A percentile compares a stretch with the other conserved stretches of the same genome.
phyloP scores from a whole-genome alignment of 208 protist genomes.

The Trypanosoma avium region DNA sequence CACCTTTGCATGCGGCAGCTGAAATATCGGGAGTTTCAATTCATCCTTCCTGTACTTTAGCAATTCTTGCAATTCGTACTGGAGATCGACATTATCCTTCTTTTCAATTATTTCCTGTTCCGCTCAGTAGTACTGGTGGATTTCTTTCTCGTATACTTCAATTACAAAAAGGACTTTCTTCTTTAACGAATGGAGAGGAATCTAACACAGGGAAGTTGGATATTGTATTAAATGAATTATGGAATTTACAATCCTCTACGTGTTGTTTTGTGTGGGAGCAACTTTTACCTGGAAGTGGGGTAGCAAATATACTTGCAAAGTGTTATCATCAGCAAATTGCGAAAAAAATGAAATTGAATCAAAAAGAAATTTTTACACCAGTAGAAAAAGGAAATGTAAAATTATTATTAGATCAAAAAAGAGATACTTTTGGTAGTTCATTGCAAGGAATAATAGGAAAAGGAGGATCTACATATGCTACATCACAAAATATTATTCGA shows the following conservation, averaged over 20 bases:
- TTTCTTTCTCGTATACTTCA: constrained; percentile 24
- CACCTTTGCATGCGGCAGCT: constrained; percentile 29
- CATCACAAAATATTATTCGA: background rate
- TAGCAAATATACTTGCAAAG: constrained; percentile 9
- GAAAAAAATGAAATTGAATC: background rate
- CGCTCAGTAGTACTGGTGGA: constrained; percentile 19
- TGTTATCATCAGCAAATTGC: background rate
- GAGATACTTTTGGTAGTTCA: too few species aligned
- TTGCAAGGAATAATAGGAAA: background rate
- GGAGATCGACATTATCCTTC: constrained; percentile 30
- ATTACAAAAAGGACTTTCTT: constrained; percentile 16
- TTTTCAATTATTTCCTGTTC: constrained; percentile 44
- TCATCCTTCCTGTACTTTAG: constrained; percentile 57
- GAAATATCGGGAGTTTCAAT: constrained; percentile 53
- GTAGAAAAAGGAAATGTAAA: too few species aligned
- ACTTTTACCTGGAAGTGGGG: constrained; percentile 25
- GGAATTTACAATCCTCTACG: constrained; percentile 23
- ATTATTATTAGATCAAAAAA: too few species aligned
- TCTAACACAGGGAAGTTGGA: background rate
- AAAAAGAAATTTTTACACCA: too few species aligned
- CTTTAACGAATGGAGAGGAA: background rate
- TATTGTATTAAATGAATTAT: constrained; percentile 16
- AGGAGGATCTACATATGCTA: background rate
- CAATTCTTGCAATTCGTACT: constrained; percentile 41
- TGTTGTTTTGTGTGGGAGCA: constrained; percentile 46